Evolutionary conservation across 805 yeast genomes (phyloP).

Genomic region (baker's yeast (Saccharomyces cerevisiae)): DNA sequence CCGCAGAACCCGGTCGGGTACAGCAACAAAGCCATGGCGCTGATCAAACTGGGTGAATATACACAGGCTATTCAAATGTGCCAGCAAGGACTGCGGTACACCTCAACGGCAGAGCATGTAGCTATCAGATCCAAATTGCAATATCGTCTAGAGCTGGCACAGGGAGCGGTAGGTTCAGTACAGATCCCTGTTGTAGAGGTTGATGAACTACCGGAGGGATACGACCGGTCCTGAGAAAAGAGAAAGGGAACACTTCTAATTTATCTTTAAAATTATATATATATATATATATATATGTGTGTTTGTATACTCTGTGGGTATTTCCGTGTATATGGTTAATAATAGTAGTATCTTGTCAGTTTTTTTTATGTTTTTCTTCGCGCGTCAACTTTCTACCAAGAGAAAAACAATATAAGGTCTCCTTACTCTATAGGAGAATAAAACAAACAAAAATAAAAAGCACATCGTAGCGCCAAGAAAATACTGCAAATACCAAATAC

Average conservation of each 20-base stretch:
- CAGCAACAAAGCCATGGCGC: slow-evolving; percentile 66
- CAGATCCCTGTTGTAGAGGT: slow-evolving; percentile 1
- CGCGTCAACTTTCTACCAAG: no score
- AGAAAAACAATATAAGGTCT: no score
- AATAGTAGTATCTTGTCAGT: no score
- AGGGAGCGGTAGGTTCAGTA: not conserved
- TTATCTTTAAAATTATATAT: not conserved
- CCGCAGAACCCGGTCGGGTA: slow-evolving; percentile 46
- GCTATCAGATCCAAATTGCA: slow-evolving; percentile 1
- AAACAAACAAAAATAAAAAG: no score
- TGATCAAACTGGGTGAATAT: slow-evolving; percentile 44
- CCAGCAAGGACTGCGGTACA: slow-evolving; percentile 36
- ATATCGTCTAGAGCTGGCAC: slow-evolving; percentile 6
- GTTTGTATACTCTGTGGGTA: no score
- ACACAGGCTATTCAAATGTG: slow-evolving; percentile 43
- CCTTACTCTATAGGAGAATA: no score
- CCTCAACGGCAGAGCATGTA: not conserved
- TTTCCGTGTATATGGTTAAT: no score
- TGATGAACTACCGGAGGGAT: not conserved
- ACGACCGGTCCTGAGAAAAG: not conserved
- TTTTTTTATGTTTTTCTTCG: no score
- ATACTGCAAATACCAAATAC: no score
- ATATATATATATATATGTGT: not conserved
- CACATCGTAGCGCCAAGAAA: no score
- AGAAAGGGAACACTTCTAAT: not conserved